Conservation (phyloP, 78 protist species). For the Dictyostelium intermedium region DNA sequence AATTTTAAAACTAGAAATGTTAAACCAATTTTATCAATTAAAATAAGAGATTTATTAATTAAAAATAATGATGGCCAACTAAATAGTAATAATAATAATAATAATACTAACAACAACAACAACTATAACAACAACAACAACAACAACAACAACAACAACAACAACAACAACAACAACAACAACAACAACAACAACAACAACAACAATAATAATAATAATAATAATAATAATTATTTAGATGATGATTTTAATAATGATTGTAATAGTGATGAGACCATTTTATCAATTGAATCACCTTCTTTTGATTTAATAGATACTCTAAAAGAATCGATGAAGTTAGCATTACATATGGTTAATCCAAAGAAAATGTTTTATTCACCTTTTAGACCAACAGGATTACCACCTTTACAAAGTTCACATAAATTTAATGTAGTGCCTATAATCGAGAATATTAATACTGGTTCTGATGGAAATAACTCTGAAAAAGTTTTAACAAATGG, state of each 20-base stretch:
- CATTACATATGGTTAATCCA: slow-evolving; percentile 1
- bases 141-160: not conserved
- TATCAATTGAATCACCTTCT: slow-evolving; percentile 6
- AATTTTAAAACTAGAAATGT: slow-evolving; percentile 7
- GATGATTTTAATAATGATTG: not conserved
- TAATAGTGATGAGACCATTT: not conserved
- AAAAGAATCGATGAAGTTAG: slow-evolving; percentile 17
- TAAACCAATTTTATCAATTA: not conserved
- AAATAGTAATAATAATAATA: not conserved
- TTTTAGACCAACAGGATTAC: not conserved
- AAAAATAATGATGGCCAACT: not conserved
- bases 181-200: not conserved
- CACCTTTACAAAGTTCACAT: not conserved
- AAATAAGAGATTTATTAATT: slow-evolving; percentile 4
- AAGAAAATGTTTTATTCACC: not conserved
- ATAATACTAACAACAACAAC: not conserved
- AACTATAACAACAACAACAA: too few relatives aligned
- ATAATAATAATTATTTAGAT: not conserved
- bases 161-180: too few relatives aligned
- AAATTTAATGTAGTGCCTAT: not conserved
- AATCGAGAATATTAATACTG: not conserved
- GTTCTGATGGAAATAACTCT: not conserved
- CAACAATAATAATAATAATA: not conserved
- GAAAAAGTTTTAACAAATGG: not conserved
- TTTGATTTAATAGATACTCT: not conserved